These are phyloP conservation scores for Pugionium cornutum DNA, from an alignment of 345 rosid species.

Conservation along the genomic window DNA sequence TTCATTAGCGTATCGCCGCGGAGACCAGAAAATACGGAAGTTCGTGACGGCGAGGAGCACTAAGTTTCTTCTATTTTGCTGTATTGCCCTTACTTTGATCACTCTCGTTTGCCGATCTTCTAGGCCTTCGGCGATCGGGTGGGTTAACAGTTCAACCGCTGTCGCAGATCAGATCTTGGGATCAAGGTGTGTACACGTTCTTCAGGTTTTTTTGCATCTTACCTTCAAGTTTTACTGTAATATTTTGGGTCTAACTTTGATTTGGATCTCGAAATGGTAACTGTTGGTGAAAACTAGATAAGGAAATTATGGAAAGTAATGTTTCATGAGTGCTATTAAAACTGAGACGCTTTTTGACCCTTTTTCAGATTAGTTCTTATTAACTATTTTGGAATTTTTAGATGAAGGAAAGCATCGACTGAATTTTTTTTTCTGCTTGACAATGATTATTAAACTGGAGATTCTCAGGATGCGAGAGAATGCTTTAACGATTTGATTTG, in stretches of 20 bases:
- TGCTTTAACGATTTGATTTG: constrained; percentile 1
- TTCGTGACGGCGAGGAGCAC: constrained; percentile 59
- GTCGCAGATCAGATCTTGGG: constrained; percentile 45
- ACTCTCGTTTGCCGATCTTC: constrained; percentile 48
- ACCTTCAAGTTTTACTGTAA: not conserved
- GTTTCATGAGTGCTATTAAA: not conserved
- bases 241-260: not conserved
- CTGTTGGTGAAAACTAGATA: constrained; percentile 14
- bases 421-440: not conserved
- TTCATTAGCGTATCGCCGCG: constrained; percentile 60
- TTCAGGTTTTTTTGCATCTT: not conserved
- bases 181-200: constrained; percentile 51
- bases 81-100: constrained; percentile 52
- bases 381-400: not conserved
- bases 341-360: not conserved
- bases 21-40: constrained; percentile 63
- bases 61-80: constrained; percentile 59
- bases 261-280: constrained; percentile 33
- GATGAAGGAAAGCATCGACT: not conserved
- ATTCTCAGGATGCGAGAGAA: not conserved
- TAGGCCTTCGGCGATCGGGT: constrained; percentile 43
- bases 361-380: not conserved
- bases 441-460: not conserved
- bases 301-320: constrained; percentile 15
- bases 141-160: constrained; percentile 40